These are phyloP conservation scores for Lentinula raphanica DNA, from an alignment of 768 basidiomycete genomes.

Conservation along the genomic window DNA sequence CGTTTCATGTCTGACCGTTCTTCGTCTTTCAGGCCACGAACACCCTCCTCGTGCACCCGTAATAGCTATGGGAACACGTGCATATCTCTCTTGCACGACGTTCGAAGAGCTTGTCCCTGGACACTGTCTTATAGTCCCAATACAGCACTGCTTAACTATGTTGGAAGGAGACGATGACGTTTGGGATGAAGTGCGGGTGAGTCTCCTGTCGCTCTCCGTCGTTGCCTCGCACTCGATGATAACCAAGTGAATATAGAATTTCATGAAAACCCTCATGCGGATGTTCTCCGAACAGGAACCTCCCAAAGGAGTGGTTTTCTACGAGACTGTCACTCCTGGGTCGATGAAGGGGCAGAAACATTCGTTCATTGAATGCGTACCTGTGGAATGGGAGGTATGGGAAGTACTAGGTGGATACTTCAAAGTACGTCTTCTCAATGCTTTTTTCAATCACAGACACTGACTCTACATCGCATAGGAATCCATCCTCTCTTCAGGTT, in stretches of 20 bases:
- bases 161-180: constrained; percentile 31
- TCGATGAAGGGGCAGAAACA: constrained; percentile 85
- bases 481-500: constrained; percentile 88
- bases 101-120: constrained; percentile 87
- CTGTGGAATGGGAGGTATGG: constrained; percentile 83
- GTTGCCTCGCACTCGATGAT: no score
- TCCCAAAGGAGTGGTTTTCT: constrained; percentile 87
- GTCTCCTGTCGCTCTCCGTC: constrained; percentile 20
- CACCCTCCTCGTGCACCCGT: constrained; percentile 82
- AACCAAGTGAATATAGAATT: constrained; percentile 36
- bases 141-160: constrained; percentile 88
- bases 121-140: constrained; percentile 93
- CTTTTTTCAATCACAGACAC: not conserved
- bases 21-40: constrained; percentile 40
- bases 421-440: constrained; percentile 46
- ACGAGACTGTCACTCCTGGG: constrained; percentile 75
- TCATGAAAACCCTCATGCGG: constrained; percentile 90
- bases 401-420: constrained; percentile 91
- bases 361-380: constrained; percentile 90
- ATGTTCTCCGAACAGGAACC: constrained; percentile 87
- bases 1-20: not conserved
- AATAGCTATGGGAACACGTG: constrained; percentile 85
- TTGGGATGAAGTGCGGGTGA: constrained; percentile 10
- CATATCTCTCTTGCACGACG: constrained; percentile 85
- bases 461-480: constrained; percentile 45